Conservation (phyloP, 1,139 yeast genomes). For the Saccharomyces pastorianus region DNA sequence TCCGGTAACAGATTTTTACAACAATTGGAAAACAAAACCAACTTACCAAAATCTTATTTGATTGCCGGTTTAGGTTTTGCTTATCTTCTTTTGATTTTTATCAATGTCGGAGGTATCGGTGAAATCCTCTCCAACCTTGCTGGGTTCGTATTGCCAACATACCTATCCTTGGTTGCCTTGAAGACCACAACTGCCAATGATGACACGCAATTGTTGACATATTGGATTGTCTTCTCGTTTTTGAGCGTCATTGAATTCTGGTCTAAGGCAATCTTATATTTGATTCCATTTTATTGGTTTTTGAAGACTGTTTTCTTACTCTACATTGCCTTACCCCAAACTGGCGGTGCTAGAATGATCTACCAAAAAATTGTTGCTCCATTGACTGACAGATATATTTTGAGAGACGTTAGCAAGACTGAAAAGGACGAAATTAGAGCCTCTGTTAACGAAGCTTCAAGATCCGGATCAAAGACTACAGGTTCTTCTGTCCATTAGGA, state of each 20-base stretch:
- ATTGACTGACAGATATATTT: constrained; percentile 46
- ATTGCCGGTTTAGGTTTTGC: constrained; percentile 55
- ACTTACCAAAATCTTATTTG: constrained; percentile 84
- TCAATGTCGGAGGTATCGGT: constrained; percentile 90
- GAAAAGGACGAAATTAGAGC: constrained; percentile 33
- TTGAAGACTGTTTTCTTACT: constrained; percentile 83
- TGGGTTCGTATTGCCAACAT: constrained; percentile 85
- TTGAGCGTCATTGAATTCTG: constrained; percentile 90
- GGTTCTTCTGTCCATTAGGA: constrained; percentile 20
- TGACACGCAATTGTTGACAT: constrained; percentile 81
- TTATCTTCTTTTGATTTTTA: constrained; percentile 70
- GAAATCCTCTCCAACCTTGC: constrained; percentile 88
- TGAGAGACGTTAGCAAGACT: constrained; percentile 11
- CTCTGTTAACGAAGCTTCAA: constrained; percentile 45
- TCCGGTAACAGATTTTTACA: constrained; percentile 38
- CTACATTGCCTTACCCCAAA: constrained; percentile 80
- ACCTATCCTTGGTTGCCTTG: constrained; percentile 77
- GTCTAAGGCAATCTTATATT: constrained; percentile 84
- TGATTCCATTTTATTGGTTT: constrained; percentile 95
- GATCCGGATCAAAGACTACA: constrained; percentile 18
- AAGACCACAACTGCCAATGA: constrained; percentile 61
- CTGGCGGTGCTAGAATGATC: constrained; percentile 74
- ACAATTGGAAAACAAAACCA: constrained; percentile 53
- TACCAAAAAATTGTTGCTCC: constrained; percentile 66
- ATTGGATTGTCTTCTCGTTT: constrained; percentile 95